phyloP scores from a whole-genome alignment of 2,329 filamentous ascomycete species.

The Trichoderma brevicompactum region DNA sequence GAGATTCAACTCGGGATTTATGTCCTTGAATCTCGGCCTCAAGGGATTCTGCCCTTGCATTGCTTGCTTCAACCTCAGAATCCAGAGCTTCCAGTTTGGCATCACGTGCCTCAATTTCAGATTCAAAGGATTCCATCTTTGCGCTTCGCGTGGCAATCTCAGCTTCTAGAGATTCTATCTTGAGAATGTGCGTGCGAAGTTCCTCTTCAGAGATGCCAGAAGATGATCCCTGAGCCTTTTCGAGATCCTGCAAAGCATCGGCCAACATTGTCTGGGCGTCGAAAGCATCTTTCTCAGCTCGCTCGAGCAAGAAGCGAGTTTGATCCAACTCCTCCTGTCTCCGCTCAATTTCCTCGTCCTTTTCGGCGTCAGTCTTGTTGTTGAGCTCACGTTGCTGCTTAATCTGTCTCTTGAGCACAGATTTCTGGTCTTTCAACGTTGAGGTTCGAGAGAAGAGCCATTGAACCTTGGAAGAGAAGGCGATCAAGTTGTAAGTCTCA shows the following conservation, averaged over 20 bases:
- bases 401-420: constrained; percentile 86
- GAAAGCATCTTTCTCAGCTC: constrained; percentile 45
- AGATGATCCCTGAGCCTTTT: constrained; percentile 41
- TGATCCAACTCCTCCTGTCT: constrained; percentile 62
- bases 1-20: constrained; percentile 31
- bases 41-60: constrained; percentile 32
- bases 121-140: constrained; percentile 43
- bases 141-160: constrained; percentile 44
- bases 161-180: constrained; percentile 33
- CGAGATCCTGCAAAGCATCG: constrained; percentile 44
- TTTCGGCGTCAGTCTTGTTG: constrained; percentile 77
- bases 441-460: constrained; percentile 78
- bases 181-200: constrained; percentile 34
- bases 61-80: constrained; percentile 37
- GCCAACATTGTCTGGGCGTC: constrained; percentile 54
- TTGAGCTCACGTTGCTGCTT: constrained; percentile 95
- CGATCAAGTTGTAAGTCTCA: constrained; percentile 71
- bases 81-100: constrained; percentile 51
- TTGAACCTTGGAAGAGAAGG: constrained; percentile 79
- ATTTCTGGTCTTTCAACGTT: constrained; percentile 82
- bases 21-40: constrained; percentile 35
- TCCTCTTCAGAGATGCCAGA: constrained; percentile 36
- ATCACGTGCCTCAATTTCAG: constrained; percentile 50
- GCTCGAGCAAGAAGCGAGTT: constrained; percentile 42
- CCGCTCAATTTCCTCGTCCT: constrained; percentile 65